Evolutionary conservation across 2,329 filamentous ascomycete genomes (phyloP), one percentile per base, ranked within the genome.

Genomic region (Trichophyton verrucosum): DNA sequence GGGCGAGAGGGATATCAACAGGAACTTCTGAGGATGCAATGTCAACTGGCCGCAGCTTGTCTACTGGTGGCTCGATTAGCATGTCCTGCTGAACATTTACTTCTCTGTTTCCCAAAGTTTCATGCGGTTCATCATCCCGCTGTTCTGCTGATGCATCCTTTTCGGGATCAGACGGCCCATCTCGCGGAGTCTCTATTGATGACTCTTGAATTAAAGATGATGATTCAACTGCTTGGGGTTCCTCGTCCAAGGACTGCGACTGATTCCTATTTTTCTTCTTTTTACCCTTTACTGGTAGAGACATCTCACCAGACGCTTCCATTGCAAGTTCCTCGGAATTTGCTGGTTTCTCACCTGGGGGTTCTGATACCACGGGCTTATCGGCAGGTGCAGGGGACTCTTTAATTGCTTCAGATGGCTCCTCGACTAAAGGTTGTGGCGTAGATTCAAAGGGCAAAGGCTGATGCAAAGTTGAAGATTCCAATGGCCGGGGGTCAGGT

Each of bases 211-310:
- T 6, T 9, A n/a, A 8, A 36, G n/a, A n/a, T 55, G 24, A 11
- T 13, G 51, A 15, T 30, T 53, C 49, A 33, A 38, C 6, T 9
- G 30, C n/a, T 36, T 55, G 51, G 8, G 51, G 27, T 36, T 56
- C 53, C 13, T 49, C 27, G n/a, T 56, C 56, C 36, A 38, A 47
- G 15, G 53, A 44, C 27, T 40, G 20, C 33, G 30, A 42, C 15
- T 53, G 38, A n/a, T 36, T 30, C 42, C 60, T 46, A 11, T 64
- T 61, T 47, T 56, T 61, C 30, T 59, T 58, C 57, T 57, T 58
- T 22, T 36, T 38, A 13, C 33, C 56, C 56, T 58, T 58, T 20
- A 17, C 17, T 7, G 36, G 17, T 17, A 44, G n/a, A 17, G 56
- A 3, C 20, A 22, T 46, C 2, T 55, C 51, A 36, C 17, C 13